These are phyloP conservation scores for Rhizopogon sp. DNA, from an alignment of 768 basidiomycete species.

Conservation along the genomic window DNA sequence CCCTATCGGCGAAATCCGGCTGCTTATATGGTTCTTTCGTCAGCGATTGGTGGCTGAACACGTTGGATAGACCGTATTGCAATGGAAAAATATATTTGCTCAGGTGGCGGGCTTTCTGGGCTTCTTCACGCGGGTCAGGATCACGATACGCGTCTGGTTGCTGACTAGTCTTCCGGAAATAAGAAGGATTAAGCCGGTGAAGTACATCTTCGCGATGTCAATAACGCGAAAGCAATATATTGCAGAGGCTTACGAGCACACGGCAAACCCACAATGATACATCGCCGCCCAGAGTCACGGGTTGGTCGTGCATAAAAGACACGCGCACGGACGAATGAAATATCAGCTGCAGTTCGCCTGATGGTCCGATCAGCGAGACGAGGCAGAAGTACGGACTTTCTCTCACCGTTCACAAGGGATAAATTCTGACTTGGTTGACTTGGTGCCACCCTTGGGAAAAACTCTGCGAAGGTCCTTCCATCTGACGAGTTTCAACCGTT, in stretches of 20 bases:
- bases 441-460: not conserved
- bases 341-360: constrained; percentile 45
- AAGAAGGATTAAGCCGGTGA: constrained; percentile 49
- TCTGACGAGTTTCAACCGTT: constrained; percentile 20
- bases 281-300: constrained; percentile 42
- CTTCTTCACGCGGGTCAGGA: constrained; percentile 42
- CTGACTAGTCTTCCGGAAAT: constrained; percentile 25
- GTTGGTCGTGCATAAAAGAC: constrained; percentile 67
- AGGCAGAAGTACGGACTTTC: not conserved
- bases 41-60: constrained; percentile 37
- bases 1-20: constrained; percentile 56
- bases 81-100: constrained; percentile 84
- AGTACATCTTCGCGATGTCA: constrained; percentile 49
- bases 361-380: constrained; percentile 3
- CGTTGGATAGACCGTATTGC: constrained; percentile 63
- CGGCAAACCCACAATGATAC: constrained; percentile 61
- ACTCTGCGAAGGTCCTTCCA: not conserved
- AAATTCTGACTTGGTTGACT: not conserved
- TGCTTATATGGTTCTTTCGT: constrained; percentile 29
- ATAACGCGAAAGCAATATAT: not conserved
- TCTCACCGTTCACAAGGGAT: constrained; percentile 14
- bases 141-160: constrained; percentile 31
- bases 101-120: constrained; percentile 52
- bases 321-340: constrained; percentile 47
- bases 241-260: constrained; percentile 47